Evolutionary conservation across 1,139 yeast species (phyloP), one percentile per base, ranked within the genome.

Genomic region (Taphrina flavorubra): DNA sequence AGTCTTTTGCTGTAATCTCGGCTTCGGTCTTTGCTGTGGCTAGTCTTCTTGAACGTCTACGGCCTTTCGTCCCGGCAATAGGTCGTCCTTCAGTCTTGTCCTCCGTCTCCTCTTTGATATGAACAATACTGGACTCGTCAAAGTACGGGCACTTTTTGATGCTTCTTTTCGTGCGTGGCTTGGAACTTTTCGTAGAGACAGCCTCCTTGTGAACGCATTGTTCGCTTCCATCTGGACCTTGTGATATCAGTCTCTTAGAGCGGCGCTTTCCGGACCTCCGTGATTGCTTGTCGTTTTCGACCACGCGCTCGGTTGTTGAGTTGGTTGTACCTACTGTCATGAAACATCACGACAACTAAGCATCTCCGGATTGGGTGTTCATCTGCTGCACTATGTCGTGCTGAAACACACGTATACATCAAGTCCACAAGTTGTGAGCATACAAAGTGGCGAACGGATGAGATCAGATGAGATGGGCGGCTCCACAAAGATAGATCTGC

Each of bases 391-490:
- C 31, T 4, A 25, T 25, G 1, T 25, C 1, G 31, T 25, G 31
- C 31, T 25, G 31, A 25, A 25, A 25, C 4, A 1, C 4, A 25
- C 0, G 4, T 25, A 4, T 25, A 25, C 4, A 25, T 2, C 31
- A 25, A 25, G 31, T 25, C 31, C 31, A 25, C 31, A 25, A 25
- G 31, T 25, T 25, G 31, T 25, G 31, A 25, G 31, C 31, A 25
- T 25, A 2, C 1, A 14, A 34, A 49, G 53, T 49, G 53, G 53
- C 53, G 36, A 49, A 7, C 53, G 20, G 53, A 49, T 49, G 53
- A 49, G 37, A 49, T 49, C 36, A 49, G 53, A 49, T 49, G 53
- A 49, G 36, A 49, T 49, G 53, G 6, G 36, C 53, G 53, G 53
- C 53, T 49, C 53, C 53, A 44, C 47, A 44, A 44, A 44, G n/a